Evolutionary conservation across 257 asterid genomes (phyloP).

Genomic region (Oldenlandia corymbosa): DNA sequence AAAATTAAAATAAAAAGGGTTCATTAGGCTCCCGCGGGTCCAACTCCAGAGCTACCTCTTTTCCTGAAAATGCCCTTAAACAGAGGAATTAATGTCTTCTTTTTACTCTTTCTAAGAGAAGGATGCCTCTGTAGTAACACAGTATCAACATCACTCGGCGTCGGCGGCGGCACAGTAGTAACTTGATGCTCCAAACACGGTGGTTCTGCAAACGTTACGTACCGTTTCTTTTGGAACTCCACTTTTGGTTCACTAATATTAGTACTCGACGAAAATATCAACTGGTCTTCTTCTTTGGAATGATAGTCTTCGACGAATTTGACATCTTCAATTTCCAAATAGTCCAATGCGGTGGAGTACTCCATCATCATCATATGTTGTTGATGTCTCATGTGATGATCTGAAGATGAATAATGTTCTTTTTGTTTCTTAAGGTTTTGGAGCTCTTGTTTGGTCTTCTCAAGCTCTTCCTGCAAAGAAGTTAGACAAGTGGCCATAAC

Average conservation of each 20-base stretch:
- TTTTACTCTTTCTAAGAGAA: constrained; percentile 58
- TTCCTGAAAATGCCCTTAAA: constrained; percentile 28
- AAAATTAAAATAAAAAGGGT: too few relatives aligned
- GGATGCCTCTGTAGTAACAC: constrained; percentile 53
- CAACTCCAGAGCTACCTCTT: constrained; percentile 27
- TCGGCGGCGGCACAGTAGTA: too few relatives aligned
- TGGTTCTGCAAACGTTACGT: constrained; percentile 55
- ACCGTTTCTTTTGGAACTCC: constrained; percentile 60
- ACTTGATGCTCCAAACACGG: constrained; percentile 28
- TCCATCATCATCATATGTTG: background rate
- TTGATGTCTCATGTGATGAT: background rate
- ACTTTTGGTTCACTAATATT: background rate
- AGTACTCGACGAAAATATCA: too few relatives aligned
- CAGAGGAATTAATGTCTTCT: constrained; percentile 39
- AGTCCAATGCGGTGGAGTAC: background rate
- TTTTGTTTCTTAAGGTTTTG: constrained; percentile 26
- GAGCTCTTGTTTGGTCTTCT: constrained; percentile 58
- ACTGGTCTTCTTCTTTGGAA: background rate
- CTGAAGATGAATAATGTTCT: too few relatives aligned
- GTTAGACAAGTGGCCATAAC: constrained; percentile 55
- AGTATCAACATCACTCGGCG: too few relatives aligned
- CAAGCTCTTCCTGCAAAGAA: constrained; percentile 59
- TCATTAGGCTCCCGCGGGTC: constrained; percentile 22
- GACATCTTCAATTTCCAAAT: constrained; percentile 40
- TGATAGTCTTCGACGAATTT: constrained; percentile 40